Evolutionary conservation across 768 basidiomycete genomes (phyloP).

Genomic region (Xerocomus potaroensis): DNA sequence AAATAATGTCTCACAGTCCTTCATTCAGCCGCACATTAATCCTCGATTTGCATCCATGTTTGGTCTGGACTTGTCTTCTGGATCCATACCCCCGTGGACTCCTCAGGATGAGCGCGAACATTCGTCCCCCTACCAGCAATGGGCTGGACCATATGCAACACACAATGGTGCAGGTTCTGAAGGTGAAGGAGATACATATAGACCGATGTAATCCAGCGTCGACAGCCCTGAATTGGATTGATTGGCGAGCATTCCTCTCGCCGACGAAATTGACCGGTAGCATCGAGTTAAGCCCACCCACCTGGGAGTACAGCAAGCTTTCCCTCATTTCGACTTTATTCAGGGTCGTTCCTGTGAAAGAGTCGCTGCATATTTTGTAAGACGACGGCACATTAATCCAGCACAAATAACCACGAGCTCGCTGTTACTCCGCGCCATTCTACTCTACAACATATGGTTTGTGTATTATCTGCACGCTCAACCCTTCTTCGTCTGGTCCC

Average conservation of each 20-base stretch:
- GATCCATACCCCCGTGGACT: conserved; percentile 21
- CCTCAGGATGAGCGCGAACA: conserved; percentile 15
- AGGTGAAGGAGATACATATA: conserved; percentile 25
- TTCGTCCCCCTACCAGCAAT: conserved; percentile 13
- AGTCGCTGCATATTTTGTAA: too few species aligned
- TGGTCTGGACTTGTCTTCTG: conserved; percentile 40
- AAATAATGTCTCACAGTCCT: conserved; percentile 16
- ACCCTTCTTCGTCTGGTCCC: too few species aligned
- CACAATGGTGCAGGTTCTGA: conserved; percentile 24
- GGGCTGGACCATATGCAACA: conserved; percentile 40
- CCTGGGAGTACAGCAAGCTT: too few species aligned
- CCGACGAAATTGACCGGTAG: conserved; percentile 1
- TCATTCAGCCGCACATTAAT: conserved; percentile 81
- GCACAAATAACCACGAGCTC: too few species aligned
- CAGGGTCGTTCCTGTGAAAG: too few species aligned
- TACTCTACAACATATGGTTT: too few species aligned
- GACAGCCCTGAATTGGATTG: conserved; percentile 13
- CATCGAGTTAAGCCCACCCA: too few species aligned
- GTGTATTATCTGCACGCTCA: too few species aligned
- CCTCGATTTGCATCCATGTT: conserved; percentile 71
- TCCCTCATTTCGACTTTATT: too few species aligned
- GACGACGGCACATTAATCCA: too few species aligned
- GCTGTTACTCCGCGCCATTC: too few species aligned
- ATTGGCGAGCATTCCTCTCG: conserved; percentile 11
- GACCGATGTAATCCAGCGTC: conserved; percentile 22